Conservation (phyloP, 2,329 filamentous ascomycete genomes). For the Beauveria bassiana region DNA sequence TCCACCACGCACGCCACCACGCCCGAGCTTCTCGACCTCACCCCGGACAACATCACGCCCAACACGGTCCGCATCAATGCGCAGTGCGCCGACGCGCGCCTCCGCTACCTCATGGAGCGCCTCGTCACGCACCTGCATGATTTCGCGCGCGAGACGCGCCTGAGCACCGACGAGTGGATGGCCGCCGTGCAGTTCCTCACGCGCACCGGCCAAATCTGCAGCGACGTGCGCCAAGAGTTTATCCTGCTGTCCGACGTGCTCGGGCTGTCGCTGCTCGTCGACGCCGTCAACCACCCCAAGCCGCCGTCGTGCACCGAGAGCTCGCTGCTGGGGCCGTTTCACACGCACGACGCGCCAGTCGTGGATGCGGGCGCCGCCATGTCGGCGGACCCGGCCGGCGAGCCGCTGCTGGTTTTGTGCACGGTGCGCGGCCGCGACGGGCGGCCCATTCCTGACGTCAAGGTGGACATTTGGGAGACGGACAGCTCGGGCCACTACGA, state of each 20-base stretch:
- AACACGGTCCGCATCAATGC: conserved; percentile 66
- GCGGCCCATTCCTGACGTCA: conserved; percentile 51
- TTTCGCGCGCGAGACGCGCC: conserved; percentile 65
- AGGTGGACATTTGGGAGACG: conserved; percentile 74
- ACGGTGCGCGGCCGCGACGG: conserved; percentile 55
- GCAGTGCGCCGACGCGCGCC: conserved; percentile 49
- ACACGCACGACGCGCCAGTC: conserved; percentile 60
- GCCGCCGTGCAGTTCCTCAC: conserved; percentile 61
- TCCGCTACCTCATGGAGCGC: conserved; percentile 61
- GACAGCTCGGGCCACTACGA: conserved; percentile 69
- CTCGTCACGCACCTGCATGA: conserved; percentile 68
- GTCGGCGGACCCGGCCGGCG: conserved; percentile 56
- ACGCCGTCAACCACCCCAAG: conserved; percentile 71
- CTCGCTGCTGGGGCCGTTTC: conserved; percentile 74
- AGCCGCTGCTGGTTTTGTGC: conserved; percentile 60
- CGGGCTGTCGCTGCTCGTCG: conserved; percentile 66
- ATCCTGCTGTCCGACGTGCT: conserved; percentile 70
- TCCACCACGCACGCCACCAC: background rate
- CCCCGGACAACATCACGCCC: conserved; percentile 66
- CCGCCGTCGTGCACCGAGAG: conserved; percentile 60
- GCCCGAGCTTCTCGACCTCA: conserved; percentile 41
- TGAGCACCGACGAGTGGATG: conserved; percentile 69
- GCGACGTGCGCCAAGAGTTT: conserved; percentile 63
- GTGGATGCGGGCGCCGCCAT: conserved; percentile 48
- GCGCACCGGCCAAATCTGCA: conserved; percentile 59